Conservation (phyloP, 129 eudicot genomes). For the Flaveria bidentis region DNA sequence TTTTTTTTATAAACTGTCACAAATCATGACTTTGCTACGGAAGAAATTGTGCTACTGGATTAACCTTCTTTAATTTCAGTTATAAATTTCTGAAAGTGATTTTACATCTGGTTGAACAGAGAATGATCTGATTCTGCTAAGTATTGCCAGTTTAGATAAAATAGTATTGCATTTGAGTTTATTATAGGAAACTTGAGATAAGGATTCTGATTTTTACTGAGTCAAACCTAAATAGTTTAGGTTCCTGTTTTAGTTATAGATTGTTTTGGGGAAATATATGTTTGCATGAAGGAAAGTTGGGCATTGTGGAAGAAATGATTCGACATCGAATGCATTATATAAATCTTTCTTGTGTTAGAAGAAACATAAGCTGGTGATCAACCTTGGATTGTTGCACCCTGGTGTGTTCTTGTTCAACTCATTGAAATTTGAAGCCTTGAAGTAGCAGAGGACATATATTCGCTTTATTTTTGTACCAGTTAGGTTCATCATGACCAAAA, state of each 20-base stretch:
- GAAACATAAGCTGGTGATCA: neutral
- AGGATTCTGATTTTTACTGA: neutral
- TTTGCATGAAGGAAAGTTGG: no score
- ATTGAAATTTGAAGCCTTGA: no score
- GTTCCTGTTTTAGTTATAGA: no score
- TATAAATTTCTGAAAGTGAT: neutral
- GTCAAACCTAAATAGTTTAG: neutral
- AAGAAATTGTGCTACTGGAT: no score
- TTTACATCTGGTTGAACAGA: neutral
- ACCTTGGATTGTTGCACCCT: neutral
- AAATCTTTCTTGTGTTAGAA: no score
- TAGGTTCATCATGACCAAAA: neutral
- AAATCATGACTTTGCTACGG: neutral
- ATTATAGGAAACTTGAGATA: neutral
- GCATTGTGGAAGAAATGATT: no score
- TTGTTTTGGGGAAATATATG: no score
- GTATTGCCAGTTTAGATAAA: no score
- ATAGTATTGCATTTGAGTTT: neutral
- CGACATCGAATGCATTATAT: no score
- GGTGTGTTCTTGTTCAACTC: no score
- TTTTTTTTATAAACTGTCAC: neutral
- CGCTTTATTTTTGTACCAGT: neutral
- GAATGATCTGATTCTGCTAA: neutral
- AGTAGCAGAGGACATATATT: no score
- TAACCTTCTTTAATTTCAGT: no score